Evolutionary conservation across 768 basidiomycete genomes (phyloP), one percentile per base, ranked within the genome.

Genomic region (Cyclocybe cylindracea): DNA sequence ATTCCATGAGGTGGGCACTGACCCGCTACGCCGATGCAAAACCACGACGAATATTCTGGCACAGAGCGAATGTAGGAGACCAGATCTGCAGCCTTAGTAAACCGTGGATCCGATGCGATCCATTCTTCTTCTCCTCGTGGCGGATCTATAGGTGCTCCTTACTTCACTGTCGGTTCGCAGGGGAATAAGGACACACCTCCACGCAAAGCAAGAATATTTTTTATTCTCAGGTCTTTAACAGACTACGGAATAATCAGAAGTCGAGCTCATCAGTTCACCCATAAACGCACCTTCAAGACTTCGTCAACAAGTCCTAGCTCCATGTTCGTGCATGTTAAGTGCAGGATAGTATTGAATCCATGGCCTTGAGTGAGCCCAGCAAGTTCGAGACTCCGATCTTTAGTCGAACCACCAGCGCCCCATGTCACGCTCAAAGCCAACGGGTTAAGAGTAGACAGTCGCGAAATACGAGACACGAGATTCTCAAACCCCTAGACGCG

Each of bases 261-360:
- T 3, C 14, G 32, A 19, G 41, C 24, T 24, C 24, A 37, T 39
- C 40, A 36, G 37, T 19, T 24, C 38, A 42, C 38, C 41, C 4
- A 41, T 47, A 7, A 46, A 66, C 80, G 53, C 61, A 97, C 96
- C 71, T 82, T 80, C 41, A 99, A 70, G n/a, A 88, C 86, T 44
- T 84, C 82, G 63, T 97, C 91, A 5, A 99, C 84, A 67, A 87
- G 85, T 16, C 93, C 91, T 59, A 86, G 77, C 61, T 89, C 83
- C 89, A 98, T 95, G 70, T 98, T 97, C 32, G 97, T 98, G 74
- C 96, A 98, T 6, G 96, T 98, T 58, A 99, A 68, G 73, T 99
- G 97, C 66, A 99, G 76, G 54, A 97, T 82, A 1, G 93, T 94
- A 59, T 97, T 91, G 39, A 95, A 72, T 68, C 91, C 81, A 49